Base-by-base conservation (phyloP, 305 asterid genomes). In the Plantago coronopus region DNA sequence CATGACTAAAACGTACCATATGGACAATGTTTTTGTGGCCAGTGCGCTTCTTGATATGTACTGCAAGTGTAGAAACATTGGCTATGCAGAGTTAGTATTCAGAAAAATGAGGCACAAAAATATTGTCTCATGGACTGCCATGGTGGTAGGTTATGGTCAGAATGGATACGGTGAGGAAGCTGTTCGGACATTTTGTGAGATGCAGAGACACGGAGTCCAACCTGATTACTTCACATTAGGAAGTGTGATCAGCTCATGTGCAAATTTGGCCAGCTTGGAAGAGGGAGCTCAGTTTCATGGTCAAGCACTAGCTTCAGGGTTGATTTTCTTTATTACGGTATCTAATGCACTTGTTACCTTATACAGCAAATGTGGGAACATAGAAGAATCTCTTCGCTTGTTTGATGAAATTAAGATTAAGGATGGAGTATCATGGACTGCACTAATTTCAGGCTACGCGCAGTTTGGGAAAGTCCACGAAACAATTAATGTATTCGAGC, bases 31-130 rank as follows among this genome's bases (percentile, higher is more conserved):
- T 27, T 87, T 81, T 65, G 97, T 83, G 7, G 86, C 90, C 31
- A 93, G 97, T 75, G 86, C 96, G 17, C 91, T 89, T 65, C 80
- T 93, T 71, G 97, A 85, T 77, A 85, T 83, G 95, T 85, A 89
- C 76, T 83, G 86, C 2, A 93, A 93, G 80, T 89, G 97, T 72
- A 70, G 73, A 72, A 76, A 73, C 67, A 73, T 89, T 66, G 81
- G 65, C 43, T 82, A 77, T 48, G 94, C 97, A 6, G 95, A 82
- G 72, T 71, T 29, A 14, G 83, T 90, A 23, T 93, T 93, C 48
- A 46, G 74, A 74, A 76, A 67, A 67, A 93, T 86, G 96, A 22
- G 64, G 27, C 56, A 51, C 75, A 89, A 72, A 78, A 89, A 93
- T 61, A 70, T 93, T 1, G 94, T 93, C 29, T 80, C 99, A 40